phyloP scores from a whole-genome alignment of 768 basidiomycete species.

The Mycena latifolia region DNA sequence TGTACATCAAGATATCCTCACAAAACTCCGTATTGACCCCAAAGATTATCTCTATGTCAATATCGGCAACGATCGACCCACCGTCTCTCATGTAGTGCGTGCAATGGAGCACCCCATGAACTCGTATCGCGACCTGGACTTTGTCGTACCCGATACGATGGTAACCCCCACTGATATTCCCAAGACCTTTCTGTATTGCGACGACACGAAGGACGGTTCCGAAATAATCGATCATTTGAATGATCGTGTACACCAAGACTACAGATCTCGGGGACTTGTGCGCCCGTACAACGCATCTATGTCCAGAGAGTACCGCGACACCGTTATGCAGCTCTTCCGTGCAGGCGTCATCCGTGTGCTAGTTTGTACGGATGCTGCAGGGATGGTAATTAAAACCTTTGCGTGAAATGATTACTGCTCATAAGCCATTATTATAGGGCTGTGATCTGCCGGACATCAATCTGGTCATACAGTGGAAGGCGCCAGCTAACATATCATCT shows the following conservation, averaged over 20 bases:
- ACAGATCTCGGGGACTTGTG: constrained; percentile 37
- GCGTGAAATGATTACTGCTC: neutral
- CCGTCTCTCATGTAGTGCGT: constrained; percentile 50
- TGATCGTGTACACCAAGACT: constrained; percentile 22
- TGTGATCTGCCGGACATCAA: neutral
- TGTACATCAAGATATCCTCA: constrained; percentile 43
- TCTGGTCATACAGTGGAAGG: constrained; percentile 3
- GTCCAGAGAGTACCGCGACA: constrained; percentile 33
- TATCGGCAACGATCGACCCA: constrained; percentile 48
- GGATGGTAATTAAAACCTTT: constrained; percentile 41
- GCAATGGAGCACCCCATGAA: constrained; percentile 48
- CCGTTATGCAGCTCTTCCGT: constrained; percentile 42
- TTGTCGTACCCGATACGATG: too few species aligned
- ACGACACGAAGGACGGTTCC: constrained; percentile 40
- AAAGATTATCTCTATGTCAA: constrained; percentile 37
- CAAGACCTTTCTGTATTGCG: constrained; percentile 47
- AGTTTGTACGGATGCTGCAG: constrained; percentile 52
- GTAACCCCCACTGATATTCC: constrained; percentile 32
- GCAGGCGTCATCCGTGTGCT: constrained; percentile 42
- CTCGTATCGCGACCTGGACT: constrained; percentile 48
- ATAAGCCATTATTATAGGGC: neutral
- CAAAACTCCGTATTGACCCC: constrained; percentile 42
- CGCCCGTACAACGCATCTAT: constrained; percentile 44
- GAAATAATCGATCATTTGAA: constrained; percentile 43
- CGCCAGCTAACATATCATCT: neutral